A percentile compares a stretch with the other conserved stretches of the same genome.
These are phyloP conservation scores for Oryza australiensis DNA, from an alignment of 176 grass and related monocot species.

Conservation along the genomic window DNA sequence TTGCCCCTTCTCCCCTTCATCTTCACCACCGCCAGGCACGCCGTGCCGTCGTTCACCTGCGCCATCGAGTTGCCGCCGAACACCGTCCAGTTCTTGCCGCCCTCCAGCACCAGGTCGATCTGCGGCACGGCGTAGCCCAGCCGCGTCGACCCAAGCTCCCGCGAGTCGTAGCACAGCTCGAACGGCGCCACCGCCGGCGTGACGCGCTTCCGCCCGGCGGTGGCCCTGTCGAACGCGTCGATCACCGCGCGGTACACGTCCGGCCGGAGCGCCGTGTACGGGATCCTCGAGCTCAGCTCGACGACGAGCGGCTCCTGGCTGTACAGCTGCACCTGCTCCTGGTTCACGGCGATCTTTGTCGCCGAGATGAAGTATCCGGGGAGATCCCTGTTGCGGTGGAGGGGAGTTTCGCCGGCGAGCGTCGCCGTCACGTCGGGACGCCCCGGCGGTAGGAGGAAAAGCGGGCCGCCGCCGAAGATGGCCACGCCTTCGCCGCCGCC, in stretches of 20 bases:
- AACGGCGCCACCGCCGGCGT: constrained; percentile 35
- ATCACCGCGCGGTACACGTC: constrained; percentile 50
- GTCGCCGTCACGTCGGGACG: not conserved
- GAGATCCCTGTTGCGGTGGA: not conserved
- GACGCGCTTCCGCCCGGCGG: not conserved
- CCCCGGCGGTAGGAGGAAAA: constrained; percentile 30
- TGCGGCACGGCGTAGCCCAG: constrained; percentile 52
- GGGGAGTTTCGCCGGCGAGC: constrained; percentile 27
- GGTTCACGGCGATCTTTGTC: constrained; percentile 40
- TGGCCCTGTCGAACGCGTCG: constrained; percentile 31
- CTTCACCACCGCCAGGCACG: constrained; percentile 46
- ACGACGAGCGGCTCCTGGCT: not conserved
- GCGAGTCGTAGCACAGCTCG: constrained; percentile 53
- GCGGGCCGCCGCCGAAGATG: constrained; percentile 50
- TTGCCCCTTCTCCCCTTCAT: constrained; percentile 21
- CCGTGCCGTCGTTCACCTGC: constrained; percentile 27
- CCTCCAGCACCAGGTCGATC: constrained; percentile 42
- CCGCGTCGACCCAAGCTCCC: constrained; percentile 26
- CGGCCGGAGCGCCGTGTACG: constrained; percentile 41
- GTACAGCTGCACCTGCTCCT: not conserved
- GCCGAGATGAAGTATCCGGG: constrained; percentile 45
- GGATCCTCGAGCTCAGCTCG: constrained; percentile 25
- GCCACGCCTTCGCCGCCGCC: constrained; percentile 41
- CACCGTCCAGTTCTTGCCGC: constrained; percentile 53
- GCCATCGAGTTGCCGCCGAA: constrained; percentile 54